phyloP scores from a whole-genome alignment of 75 land plant species.

The Larix kaempferi region DNA sequence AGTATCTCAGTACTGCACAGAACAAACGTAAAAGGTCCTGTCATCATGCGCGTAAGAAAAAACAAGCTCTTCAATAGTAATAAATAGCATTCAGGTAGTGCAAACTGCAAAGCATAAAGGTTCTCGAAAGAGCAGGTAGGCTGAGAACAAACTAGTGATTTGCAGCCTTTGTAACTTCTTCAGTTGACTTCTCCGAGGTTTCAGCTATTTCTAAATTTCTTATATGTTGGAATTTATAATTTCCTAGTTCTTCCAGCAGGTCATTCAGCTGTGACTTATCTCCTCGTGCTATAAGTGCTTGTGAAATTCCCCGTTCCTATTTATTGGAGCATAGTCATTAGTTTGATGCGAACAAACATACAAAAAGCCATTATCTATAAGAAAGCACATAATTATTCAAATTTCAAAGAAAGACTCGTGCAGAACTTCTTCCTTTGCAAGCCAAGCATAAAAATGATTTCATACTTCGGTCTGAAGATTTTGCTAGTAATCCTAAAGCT shows the following conservation, averaged over 20 bases:
- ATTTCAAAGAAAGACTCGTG: too few species aligned
- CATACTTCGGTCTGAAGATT: too few species aligned
- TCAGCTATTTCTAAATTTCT: conserved; percentile 12
- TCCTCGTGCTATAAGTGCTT: conserved; percentile 39
- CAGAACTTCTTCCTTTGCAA: too few species aligned
- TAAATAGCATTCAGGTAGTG: neutral
- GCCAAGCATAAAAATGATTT: too few species aligned
- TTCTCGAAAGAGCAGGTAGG: neutral
- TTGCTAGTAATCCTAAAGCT: too few species aligned
- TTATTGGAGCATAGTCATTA: neutral
- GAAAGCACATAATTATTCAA: too few species aligned
- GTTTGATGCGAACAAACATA: neutral
- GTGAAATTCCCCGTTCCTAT: conserved; percentile 31
- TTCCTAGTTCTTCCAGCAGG: conserved; percentile 30
- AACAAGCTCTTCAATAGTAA: neutral
- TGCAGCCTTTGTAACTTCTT: conserved; percentile 27
- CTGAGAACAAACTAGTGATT: neutral
- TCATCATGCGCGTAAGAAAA: neutral
- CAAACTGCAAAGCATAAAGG: neutral
- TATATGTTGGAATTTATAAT: conserved; percentile 26
- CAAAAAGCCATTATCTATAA: too few species aligned
- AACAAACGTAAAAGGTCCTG: neutral
- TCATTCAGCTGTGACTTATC: conserved; percentile 14
- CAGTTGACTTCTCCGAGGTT: conserved; percentile 3
- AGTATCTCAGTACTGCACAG: conserved; percentile 26